phyloP scores from a whole-genome alignment of 495 filamentous ascomycete genomes.

The Durotheca rogersii region DNA sequence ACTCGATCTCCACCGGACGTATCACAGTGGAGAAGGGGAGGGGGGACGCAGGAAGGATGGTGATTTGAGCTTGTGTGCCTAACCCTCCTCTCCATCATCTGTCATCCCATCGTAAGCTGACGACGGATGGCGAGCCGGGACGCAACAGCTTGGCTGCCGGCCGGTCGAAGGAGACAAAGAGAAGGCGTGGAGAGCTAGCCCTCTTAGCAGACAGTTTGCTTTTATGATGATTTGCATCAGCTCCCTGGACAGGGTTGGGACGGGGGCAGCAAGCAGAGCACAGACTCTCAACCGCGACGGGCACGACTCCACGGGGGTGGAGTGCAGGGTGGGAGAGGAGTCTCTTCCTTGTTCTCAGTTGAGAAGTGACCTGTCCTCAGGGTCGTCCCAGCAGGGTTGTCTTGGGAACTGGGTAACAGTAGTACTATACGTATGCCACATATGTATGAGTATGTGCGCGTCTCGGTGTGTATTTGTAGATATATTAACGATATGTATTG shows the following conservation, averaged over 20 bases:
- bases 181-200: background rate
- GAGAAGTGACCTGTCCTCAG: no score
- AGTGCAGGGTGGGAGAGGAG: slow-evolving; percentile 12
- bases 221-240: slow-evolving; percentile 34
- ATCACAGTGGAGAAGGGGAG: slow-evolving; percentile 20
- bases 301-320: slow-evolving; percentile 19
- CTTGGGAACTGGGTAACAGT: background rate
- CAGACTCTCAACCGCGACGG: slow-evolving; percentile 10
- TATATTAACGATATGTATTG: no score
- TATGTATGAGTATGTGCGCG: background rate
- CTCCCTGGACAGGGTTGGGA: slow-evolving; percentile 21
- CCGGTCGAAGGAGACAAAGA: no score
- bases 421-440: background rate
- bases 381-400: background rate
- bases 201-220: slow-evolving; percentile 14
- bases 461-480: no score
- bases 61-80: slow-evolving; percentile 2
- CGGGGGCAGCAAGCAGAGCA: slow-evolving; percentile 14
- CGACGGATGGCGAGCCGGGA: slow-evolving; percentile 31
- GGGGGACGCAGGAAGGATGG: slow-evolving; percentile 1
- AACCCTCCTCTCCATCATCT: no score
- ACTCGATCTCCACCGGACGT: slow-evolving; percentile 13
- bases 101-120: slow-evolving; percentile 12
- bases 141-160: slow-evolving; percentile 34
- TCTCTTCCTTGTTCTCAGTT: no score